Evolutionary conservation across 192 early-diverging fungal genomes (phyloP).

Genomic region (Mortierella antarctica): DNA sequence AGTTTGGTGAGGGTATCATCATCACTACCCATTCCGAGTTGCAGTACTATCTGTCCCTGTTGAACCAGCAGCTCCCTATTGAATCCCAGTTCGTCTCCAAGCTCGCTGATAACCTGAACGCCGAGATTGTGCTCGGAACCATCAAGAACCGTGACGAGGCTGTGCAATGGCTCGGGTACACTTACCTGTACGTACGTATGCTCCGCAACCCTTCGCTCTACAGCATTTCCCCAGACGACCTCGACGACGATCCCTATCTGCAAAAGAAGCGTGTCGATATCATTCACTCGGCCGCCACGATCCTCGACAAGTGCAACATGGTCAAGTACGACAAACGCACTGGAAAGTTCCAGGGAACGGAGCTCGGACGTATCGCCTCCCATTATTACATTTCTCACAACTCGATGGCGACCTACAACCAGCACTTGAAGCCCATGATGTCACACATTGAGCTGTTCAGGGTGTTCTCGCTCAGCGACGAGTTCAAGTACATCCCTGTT

Average conservation of each 20-base stretch:
- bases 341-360: constrained; percentile 89
- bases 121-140: constrained; percentile 94
- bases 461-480: constrained; percentile 88
- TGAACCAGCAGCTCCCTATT: constrained; percentile 97
- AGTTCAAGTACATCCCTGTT: constrained; percentile 95
- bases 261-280: constrained; percentile 90
- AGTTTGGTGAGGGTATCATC: constrained; percentile 95
- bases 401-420: constrained; percentile 95
- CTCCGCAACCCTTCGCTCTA: constrained; percentile 90
- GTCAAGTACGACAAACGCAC: constrained; percentile 96
- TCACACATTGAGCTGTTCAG: constrained; percentile 90
- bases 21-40: constrained; percentile 94
- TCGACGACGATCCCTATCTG: constrained; percentile 81
- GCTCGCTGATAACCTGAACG: constrained; percentile 93
- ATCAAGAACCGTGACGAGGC: constrained; percentile 94
- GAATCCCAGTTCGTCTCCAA: constrained; percentile 93
- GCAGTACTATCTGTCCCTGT: constrained; percentile 93
- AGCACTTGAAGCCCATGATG: constrained; percentile 92
- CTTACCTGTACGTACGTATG: constrained; percentile 98
- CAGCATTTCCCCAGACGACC: constrained; percentile 76
- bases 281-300: constrained; percentile 85
- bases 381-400: constrained; percentile 95
- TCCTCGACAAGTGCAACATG: constrained; percentile 91
- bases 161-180: constrained; percentile 95
- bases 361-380: constrained; percentile 95